Conservation (phyloP, 164 flowering plant genomes). For the Macadamia integrifolia region DNA sequence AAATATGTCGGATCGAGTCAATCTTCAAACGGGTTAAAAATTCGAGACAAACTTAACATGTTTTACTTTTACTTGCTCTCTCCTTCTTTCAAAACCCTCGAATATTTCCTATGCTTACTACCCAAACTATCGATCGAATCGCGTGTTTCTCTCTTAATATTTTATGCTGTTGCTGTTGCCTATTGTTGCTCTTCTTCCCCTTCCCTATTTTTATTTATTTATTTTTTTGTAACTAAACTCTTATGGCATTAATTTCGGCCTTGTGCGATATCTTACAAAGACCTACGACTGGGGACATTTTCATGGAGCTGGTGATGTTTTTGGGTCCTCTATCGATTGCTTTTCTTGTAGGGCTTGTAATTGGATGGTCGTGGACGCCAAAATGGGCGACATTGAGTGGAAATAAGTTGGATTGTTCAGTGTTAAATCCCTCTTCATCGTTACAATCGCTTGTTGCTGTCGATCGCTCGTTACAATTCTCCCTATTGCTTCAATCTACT, state of each 20-base stretch:
- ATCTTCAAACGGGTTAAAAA: no score
- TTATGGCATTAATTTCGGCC: slow-evolving; percentile 41
- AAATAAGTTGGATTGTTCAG: slow-evolving; percentile 19
- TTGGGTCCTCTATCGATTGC: slow-evolving; percentile 65
- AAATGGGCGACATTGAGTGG: slow-evolving; percentile 54
- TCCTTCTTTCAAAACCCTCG: slow-evolving; percentile 27
- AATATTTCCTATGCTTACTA: slow-evolving; percentile 24
- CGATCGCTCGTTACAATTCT: no score
- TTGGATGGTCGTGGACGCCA: slow-evolving; percentile 91
- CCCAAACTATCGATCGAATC: slow-evolving; percentile 22
- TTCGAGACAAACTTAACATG: not conserved
- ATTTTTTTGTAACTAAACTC: not conserved
- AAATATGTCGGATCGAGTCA: no score
- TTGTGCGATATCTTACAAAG: slow-evolving; percentile 44
- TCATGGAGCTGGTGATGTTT: slow-evolving; percentile 39
- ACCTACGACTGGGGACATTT: slow-evolving; percentile 39
- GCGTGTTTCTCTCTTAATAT: slow-evolving; percentile 28
- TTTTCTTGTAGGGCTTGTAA: slow-evolving; percentile 56
- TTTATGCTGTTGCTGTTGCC: not conserved
- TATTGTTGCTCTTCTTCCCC: not conserved
- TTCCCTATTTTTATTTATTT: not conserved
- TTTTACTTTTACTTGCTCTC: slow-evolving; percentile 2
- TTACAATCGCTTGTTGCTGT: not conserved
- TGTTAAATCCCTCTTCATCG: slow-evolving; percentile 9
- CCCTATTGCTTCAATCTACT: no score